These are phyloP conservation scores for Hymenoscyphus salicellus DNA, from an alignment of 2,329 filamentous ascomycete species.

Conservation along the genomic window DNA sequence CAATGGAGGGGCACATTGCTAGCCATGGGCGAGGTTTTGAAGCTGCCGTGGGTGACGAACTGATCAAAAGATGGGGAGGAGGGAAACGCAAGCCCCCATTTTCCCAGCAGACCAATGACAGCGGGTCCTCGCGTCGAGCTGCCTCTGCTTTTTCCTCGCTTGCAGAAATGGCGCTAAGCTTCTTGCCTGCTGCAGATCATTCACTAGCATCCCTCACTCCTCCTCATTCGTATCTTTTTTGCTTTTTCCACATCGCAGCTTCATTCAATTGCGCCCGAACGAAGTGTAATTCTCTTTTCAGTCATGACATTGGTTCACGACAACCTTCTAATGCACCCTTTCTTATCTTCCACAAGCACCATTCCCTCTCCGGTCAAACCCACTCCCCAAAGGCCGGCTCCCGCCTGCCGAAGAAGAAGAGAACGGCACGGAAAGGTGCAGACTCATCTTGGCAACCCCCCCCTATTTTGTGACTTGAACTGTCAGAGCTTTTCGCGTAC, in stretches of 20 bases:
- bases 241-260: not conserved
- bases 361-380: not conserved
- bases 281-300: not conserved
- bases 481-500: too few species aligned
- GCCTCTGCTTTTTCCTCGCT: conserved; percentile 1
- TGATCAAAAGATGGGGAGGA: not conserved
- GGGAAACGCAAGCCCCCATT: not conserved
- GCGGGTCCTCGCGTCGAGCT: conserved; percentile 1
- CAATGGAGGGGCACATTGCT: not conserved
- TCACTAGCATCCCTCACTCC: not conserved
- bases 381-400: conserved; percentile 2
- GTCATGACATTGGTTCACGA: not conserved
- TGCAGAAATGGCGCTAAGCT: not conserved
- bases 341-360: not conserved
- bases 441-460: not conserved
- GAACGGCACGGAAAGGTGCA: not conserved
- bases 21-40: not conserved
- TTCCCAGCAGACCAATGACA: not conserved
- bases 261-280: too few species aligned
- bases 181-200: conserved; percentile 1
- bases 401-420: not conserved
- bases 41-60: not conserved
- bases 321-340: not conserved
- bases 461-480: not conserved
- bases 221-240: not conserved